phyloP scores from a whole-genome alignment of 2,329 filamentous ascomycete genomes.

The Diaporthe vexans region DNA sequence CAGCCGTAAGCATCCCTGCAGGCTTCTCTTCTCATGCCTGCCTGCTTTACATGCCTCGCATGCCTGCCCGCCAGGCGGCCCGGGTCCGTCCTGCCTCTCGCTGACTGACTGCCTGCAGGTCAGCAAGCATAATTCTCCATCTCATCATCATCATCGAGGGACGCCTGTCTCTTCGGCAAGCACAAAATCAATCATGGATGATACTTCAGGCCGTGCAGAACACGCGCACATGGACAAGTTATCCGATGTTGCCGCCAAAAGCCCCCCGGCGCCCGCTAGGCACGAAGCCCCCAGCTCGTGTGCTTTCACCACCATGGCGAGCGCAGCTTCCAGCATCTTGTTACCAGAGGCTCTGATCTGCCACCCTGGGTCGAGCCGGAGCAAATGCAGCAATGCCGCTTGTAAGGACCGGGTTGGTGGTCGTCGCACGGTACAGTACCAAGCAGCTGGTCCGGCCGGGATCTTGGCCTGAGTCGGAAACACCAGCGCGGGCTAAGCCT shows the following conservation, averaged over 20 bases:
- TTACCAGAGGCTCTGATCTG: not conserved
- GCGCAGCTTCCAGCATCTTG: not conserved
- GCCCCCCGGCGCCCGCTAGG: not conserved
- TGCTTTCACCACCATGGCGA: not conserved
- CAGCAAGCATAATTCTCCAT: slow-evolving; percentile 15
- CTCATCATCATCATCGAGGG: not conserved
- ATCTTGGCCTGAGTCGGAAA: not conserved
- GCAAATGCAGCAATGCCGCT: slow-evolving; percentile 7
- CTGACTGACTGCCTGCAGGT: slow-evolving; percentile 20
- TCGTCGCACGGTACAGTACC: slow-evolving; percentile 17
- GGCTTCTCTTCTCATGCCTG: not conserved
- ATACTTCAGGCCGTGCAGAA: slow-evolving; percentile 1
- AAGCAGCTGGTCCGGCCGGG: slow-evolving; percentile 29
- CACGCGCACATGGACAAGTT: not conserved
- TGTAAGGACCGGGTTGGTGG: not conserved
- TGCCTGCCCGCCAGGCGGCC: not conserved
- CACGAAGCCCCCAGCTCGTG: not conserved
- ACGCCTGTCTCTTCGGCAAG: not conserved
- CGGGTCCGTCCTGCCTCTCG: not conserved
- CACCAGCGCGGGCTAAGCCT: slow-evolving; percentile 1
- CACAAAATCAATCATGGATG: not conserved
- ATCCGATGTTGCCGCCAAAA: slow-evolving; percentile 19
- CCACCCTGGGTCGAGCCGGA: not conserved
- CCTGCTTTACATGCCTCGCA: not conserved
- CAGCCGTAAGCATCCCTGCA: slow-evolving; percentile 9